phyloP scores from a whole-genome alignment of 78 protist species.

The Guillardia theta region DNA sequence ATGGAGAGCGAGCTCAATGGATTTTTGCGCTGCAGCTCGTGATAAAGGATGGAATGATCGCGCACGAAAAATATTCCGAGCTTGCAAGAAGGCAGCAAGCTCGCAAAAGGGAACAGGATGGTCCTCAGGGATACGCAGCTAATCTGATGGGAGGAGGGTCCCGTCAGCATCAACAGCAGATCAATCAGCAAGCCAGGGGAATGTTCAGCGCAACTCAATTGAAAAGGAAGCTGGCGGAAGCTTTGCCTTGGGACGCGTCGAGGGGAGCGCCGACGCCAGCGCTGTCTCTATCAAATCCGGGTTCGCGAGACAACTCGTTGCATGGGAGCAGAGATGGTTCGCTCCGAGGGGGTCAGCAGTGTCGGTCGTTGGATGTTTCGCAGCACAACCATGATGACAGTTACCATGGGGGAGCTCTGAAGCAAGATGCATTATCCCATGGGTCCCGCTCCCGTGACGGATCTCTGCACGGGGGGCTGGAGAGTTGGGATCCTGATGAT shows the following conservation, averaged over 20 bases:
- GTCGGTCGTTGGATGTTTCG: background rate
- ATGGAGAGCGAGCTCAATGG: conserved; percentile 9
- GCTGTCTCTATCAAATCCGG: background rate
- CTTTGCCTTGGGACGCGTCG: background rate
- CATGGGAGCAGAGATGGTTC: background rate
- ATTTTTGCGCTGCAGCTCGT: background rate
- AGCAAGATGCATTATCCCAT: too few species aligned
- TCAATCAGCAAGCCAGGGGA: too few species aligned
- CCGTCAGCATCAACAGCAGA: too few species aligned
- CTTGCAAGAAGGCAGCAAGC: background rate
- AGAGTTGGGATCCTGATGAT: background rate
- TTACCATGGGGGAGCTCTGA: too few species aligned
- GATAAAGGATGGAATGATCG: background rate
- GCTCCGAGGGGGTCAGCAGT: background rate
- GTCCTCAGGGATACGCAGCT: too few species aligned
- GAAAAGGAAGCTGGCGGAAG: conserved; percentile 9
- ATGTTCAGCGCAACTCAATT: background rate
- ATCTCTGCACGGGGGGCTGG: background rate
- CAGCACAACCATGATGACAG: background rate
- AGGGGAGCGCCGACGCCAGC: conserved; percentile 2
- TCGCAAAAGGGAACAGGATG: background rate
- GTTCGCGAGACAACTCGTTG: background rate
- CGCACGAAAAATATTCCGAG: background rate
- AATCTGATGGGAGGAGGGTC: too few species aligned
- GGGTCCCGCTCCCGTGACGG: too few species aligned